Base-by-base conservation (phyloP, 2,329 filamentous ascomycete genomes). In the Colletotrichum gigasporum region DNA sequence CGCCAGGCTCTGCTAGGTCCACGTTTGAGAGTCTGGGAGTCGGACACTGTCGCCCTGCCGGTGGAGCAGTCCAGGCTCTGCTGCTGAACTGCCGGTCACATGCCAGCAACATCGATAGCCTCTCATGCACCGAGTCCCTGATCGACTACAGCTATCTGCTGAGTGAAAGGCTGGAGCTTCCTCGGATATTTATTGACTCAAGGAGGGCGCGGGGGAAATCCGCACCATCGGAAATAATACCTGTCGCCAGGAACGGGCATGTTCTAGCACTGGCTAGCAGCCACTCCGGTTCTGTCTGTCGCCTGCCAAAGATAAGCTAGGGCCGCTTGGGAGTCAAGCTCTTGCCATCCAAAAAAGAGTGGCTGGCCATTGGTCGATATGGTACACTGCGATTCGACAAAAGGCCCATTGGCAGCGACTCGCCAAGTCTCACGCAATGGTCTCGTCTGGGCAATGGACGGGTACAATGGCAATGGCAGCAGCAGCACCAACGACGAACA, bases 401-500 rank as follows among this genome's bases (percentile, higher is more conserved):
- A 42, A 42, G 39, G 41, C n/a, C 41, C 60, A 52, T 35, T 52
- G 32, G n/a, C 55, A 28, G 60, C 22, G 47, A 48, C 47, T 60
- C 54, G 55, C 47, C 54, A 64, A 60, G 61, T 53, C 47, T 63
- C 45, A 28, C 52, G 59, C 58, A 62, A 62, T 57, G 26, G 52
- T 20, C 24, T 32, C 12, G 37, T 39, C 56, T 11, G 42, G 44
- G 51, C 48, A 34, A 50, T 62, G 42, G 58, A 56, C 34, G 42
- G 51, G 50, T 48, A 47, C 30, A 50, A 28, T 50, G 20, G 59
- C 42, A 50, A 26, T 22, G 24, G 35, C 22, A 56, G 53, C 35
- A 24, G 20, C 16, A 22, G n/a, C 30, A 52, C 48, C n/a, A 18
- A 9, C 30, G 10, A 47, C 18, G 30, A 28, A 14, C 47, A 51